Evolutionary conservation across 108 stramenopile species (phyloP).

Genomic region (Cylindrotheca closterium): DNA sequence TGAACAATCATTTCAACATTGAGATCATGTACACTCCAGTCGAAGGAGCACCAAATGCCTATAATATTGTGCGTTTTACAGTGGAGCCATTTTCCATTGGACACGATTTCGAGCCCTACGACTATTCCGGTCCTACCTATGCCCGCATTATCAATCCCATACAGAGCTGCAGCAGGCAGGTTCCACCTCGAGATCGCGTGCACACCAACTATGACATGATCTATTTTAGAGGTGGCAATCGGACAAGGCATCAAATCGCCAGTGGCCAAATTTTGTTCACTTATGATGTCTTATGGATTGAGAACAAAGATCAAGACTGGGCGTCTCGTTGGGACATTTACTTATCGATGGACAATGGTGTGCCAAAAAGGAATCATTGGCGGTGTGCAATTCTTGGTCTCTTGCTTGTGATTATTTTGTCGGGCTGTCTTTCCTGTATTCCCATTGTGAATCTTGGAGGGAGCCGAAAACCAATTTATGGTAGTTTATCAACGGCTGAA

Average conservation of each 20-base stretch:
- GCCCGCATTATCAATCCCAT: slow-evolving; percentile 55
- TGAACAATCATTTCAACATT: slow-evolving; percentile 91
- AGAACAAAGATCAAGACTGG: slow-evolving; percentile 71
- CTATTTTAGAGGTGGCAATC: slow-evolving; percentile 36
- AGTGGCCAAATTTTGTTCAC: slow-evolving; percentile 78
- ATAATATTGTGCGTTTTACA: slow-evolving; percentile 74
- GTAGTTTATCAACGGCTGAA: slow-evolving; percentile 92
- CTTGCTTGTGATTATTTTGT: slow-evolving; percentile 83
- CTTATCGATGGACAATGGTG: slow-evolving; percentile 81
- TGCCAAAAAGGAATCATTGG: slow-evolving; percentile 84
- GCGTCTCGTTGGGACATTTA: slow-evolving; percentile 94
- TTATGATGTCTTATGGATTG: slow-evolving; percentile 89
- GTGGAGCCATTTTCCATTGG: slow-evolving; percentile 90
- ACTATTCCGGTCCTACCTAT: slow-evolving; percentile 27
- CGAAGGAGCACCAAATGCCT: slow-evolving; percentile 21
- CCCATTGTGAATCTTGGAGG: slow-evolving; percentile 49
- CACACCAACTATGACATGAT: slow-evolving; percentile 68
- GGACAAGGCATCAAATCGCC: slow-evolving; percentile 61
- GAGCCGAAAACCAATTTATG: slow-evolving; percentile 84
- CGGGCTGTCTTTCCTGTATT: slow-evolving; percentile 86
- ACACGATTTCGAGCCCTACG: slow-evolving; percentile 74
- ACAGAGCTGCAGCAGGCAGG: slow-evolving; percentile 36
- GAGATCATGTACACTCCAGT: slow-evolving; percentile 82
- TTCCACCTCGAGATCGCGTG: slow-evolving; percentile 9
- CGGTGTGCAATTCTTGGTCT: slow-evolving; percentile 75